A percentile compares a stretch with the other conserved stretches of the same genome.
phyloP scores from a whole-genome alignment of 129 eudicot species.

The Erigeron canadensis region DNA sequence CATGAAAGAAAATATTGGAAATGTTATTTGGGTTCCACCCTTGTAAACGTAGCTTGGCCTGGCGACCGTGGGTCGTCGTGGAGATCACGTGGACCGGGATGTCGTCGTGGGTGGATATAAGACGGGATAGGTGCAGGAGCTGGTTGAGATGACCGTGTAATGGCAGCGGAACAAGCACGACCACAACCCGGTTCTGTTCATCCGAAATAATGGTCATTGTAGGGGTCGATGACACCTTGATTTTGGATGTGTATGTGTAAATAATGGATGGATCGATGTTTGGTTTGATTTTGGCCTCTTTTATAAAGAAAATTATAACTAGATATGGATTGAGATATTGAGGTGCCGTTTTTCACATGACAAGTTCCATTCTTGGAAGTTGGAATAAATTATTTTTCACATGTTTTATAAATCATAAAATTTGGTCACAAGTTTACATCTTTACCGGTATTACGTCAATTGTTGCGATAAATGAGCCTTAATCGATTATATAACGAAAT shows the following conservation, averaged over 20 bases:
- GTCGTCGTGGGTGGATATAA: constrained; percentile 37
- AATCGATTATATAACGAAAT: not conserved
- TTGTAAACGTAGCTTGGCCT: constrained; percentile 41
- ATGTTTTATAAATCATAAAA: not conserved
- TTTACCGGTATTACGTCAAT: not conserved
- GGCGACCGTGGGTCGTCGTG: constrained; percentile 42
- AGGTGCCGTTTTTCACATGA: not conserved
- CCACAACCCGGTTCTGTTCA: constrained; percentile 20
- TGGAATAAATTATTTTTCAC: not conserved
- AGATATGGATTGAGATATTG: not conserved
- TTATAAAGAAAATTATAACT: not conserved
- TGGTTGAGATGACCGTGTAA: constrained; percentile 58
- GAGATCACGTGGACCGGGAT: constrained; percentile 44
- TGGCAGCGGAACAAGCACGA: constrained; percentile 52
- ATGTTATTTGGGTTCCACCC: constrained; percentile 37
- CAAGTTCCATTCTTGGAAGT: not conserved
- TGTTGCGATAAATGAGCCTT: not conserved
- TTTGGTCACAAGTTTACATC: not conserved
- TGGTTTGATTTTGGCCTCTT: not conserved
- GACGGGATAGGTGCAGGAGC: constrained; percentile 56
- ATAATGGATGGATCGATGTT: not conserved
- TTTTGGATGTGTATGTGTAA: not conserved
- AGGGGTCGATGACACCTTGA: constrained; percentile 11
- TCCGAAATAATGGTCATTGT: constrained; percentile 16
- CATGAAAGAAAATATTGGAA: constrained; percentile 37